phyloP scores from a whole-genome alignment of 306 rosid species.

The Hippophae gyantsensis region DNA sequence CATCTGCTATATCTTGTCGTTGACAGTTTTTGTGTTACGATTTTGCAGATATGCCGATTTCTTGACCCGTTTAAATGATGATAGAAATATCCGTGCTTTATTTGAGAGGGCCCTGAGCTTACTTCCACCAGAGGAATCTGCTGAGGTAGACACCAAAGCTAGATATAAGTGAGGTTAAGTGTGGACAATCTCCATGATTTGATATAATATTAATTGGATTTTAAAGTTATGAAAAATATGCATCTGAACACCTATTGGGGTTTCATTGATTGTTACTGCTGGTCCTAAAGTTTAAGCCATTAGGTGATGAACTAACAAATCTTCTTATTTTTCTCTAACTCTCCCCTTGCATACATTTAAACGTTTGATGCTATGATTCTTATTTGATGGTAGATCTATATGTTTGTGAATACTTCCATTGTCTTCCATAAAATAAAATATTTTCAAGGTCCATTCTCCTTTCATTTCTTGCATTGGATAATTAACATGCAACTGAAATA shows the following conservation, averaged over 20 bases:
- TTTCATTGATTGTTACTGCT: no score
- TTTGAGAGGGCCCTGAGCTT: slow-evolving; percentile 90
- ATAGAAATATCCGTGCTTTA: slow-evolving; percentile 88
- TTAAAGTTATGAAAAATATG: no score
- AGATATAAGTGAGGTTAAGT: neutral
- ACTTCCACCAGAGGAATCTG: slow-evolving; percentile 64
- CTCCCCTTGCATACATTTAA: no score
- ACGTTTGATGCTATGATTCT: no score
- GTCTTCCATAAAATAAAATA: neutral
- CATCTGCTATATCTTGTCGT: neutral
- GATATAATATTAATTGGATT: no score
- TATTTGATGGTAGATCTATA: no score
- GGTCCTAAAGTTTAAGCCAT: no score
- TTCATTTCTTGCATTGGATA: neutral
- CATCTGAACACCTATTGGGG: no score
- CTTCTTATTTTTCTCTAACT: no score
- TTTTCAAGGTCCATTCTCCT: neutral
- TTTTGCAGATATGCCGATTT: slow-evolving; percentile 85
- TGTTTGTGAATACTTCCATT: no score
- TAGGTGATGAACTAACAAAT: no score
- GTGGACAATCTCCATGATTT: neutral
- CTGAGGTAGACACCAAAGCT: slow-evolving; percentile 49
- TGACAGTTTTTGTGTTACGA: slow-evolving; percentile 13
- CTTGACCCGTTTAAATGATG: slow-evolving; percentile 85
- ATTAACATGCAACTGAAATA: neutral